These are phyloP conservation scores for Aspergillus fijiensis DNA, from an alignment of 2,329 filamentous ascomycete species.

Conservation along the genomic window DNA sequence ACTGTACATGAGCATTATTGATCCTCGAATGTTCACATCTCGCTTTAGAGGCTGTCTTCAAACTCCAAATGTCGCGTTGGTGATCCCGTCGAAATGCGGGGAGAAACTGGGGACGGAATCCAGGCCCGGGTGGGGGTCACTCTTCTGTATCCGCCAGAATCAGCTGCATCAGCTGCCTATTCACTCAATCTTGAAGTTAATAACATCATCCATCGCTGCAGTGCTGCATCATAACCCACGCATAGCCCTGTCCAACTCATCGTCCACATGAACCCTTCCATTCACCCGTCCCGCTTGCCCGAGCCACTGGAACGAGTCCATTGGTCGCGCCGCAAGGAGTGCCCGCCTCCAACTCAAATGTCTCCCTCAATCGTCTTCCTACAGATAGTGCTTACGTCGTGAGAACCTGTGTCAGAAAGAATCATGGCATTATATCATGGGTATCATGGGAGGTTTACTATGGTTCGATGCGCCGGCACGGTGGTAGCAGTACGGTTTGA, in stretches of 20 bases:
- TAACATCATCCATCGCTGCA: neutral
- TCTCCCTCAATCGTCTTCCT: neutral
- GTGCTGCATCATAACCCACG: neutral
- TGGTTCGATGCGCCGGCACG: neutral
- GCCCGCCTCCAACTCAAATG: neutral
- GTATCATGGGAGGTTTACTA: neutral
- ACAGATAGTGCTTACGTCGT: neutral
- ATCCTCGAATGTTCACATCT: too few relatives aligned
- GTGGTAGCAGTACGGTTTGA: too few relatives aligned
- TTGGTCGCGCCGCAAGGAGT: neutral
- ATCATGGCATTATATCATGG: neutral
- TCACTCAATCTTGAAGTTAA: too few relatives aligned
- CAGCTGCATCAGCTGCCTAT: neutral
- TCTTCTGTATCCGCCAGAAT: neutral
- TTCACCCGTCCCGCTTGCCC: conserved; percentile 1
- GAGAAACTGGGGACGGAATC: neutral
- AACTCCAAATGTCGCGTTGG: too few relatives aligned
- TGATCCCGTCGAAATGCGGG: neutral
- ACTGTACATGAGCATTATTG: too few relatives aligned
- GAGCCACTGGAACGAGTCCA: neutral
- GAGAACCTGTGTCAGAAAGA: neutral
- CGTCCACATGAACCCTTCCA: neutral
- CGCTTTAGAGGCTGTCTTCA: too few relatives aligned
- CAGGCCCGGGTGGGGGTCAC: neutral
- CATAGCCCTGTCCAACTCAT: neutral